Percentiles rank a stretch among this genome's conserved stretches.
These are phyloP conservation scores for Daldinia vernicosa DNA, from an alignment of 495 filamentous ascomycete species.

Conservation along the genomic window DNA sequence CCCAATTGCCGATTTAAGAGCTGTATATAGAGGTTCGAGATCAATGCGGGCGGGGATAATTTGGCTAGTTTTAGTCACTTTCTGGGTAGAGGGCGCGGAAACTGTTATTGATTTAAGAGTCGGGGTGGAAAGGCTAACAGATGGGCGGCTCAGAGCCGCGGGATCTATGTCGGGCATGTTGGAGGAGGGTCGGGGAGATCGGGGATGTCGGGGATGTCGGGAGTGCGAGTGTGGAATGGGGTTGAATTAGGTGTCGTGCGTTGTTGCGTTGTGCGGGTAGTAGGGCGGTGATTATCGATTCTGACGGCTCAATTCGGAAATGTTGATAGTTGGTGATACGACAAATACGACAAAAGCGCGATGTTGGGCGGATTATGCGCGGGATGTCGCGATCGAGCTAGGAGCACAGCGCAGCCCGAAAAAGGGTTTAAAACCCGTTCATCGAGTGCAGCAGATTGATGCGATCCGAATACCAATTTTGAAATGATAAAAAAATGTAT, in stretches of 20 bases:
- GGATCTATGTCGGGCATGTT: conserved; percentile 86
- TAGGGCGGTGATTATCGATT: conserved; percentile 14
- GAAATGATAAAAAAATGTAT: conserved; percentile 52
- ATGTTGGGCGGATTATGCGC: conserved; percentile 28
- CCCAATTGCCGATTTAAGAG: conserved; percentile 78
- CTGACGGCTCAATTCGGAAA: conserved; percentile 12
- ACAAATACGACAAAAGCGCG: conserved; percentile 25
- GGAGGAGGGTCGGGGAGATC: conserved; percentile 8
- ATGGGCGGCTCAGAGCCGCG: conserved; percentile 77
- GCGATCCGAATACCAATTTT: conserved; percentile 50
- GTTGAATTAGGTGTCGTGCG: background rate
- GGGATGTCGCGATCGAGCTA: conserved; percentile 54
- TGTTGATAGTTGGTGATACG: conserved; percentile 29
- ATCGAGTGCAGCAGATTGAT: conserved; percentile 44
- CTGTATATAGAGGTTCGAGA: conserved; percentile 86
- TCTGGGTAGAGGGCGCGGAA: conserved; percentile 65
- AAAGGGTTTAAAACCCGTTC: conserved; percentile 42
- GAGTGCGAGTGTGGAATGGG: background rate
- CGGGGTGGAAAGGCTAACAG: conserved; percentile 68
- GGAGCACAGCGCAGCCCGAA: conserved; percentile 56
- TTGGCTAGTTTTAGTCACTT: conserved; percentile 71
- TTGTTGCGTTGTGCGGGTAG: conserved; percentile 23
- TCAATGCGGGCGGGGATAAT: conserved; percentile 79
- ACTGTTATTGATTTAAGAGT: conserved; percentile 69
- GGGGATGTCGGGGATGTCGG: background rate